phyloP scores from a whole-genome alignment of 768 basidiomycete genomes.

The Mycena vitilis region DNA sequence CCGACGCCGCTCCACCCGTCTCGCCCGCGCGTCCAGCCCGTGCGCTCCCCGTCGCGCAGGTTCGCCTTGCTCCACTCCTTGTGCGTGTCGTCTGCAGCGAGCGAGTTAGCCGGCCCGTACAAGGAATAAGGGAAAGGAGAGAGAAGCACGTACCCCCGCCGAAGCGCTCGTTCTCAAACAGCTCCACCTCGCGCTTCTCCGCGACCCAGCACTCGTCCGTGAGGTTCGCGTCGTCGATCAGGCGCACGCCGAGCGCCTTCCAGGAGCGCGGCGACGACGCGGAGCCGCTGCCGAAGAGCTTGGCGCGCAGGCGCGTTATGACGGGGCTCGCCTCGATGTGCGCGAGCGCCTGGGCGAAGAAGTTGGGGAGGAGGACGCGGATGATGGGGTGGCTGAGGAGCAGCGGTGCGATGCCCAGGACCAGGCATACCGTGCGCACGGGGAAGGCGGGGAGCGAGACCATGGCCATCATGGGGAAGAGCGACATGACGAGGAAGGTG shows the following conservation, averaged over 20 bases:
- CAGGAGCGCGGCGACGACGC: constrained; percentile 14
- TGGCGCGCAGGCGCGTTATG: constrained; percentile 10
- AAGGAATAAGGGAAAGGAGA: constrained; percentile 10
- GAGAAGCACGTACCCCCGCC: constrained; percentile 36
- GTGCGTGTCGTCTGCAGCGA: constrained; percentile 28
- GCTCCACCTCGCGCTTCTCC: constrained; percentile 74
- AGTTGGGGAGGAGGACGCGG: constrained; percentile 45
- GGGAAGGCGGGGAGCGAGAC: constrained; percentile 62
- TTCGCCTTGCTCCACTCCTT: constrained; percentile 59
- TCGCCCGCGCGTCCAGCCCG: constrained; percentile 75
- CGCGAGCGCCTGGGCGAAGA: constrained; percentile 18
- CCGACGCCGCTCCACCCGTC: constrained; percentile 77
- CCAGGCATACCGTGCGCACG: constrained; percentile 57
- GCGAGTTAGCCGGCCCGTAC: not conserved
- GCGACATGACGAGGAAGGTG: constrained; percentile 56
- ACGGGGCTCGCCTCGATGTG: constrained; percentile 16
- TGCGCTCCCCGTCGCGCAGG: constrained; percentile 59
- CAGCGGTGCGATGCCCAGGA: constrained; percentile 64
- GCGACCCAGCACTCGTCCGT: constrained; percentile 73
- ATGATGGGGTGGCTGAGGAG: constrained; percentile 63
- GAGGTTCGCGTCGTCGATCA: constrained; percentile 75
- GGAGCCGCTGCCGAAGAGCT: not conserved
- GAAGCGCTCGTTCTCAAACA: constrained; percentile 87
- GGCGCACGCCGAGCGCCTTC: constrained; percentile 46
- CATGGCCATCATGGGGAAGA: constrained; percentile 62